Evolutionary conservation across 306 rosid genomes (phyloP).

Genomic region (Pyrus bretschneideri): DNA sequence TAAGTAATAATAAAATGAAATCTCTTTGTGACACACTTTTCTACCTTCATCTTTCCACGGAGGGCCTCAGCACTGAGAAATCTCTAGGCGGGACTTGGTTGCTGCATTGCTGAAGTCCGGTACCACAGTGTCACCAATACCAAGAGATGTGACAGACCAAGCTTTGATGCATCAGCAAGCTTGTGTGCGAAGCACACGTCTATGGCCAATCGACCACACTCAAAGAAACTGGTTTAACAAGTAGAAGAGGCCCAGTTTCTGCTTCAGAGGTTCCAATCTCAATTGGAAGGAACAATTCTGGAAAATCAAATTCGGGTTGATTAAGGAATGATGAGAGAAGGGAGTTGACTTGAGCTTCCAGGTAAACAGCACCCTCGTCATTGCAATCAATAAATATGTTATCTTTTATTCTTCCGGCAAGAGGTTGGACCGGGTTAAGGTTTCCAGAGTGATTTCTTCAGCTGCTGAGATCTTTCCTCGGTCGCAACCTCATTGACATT

Average conservation of each 20-base stretch:
- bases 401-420: slow-evolving; percentile 34
- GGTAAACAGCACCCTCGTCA: slow-evolving; percentile 15
- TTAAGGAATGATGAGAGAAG: slow-evolving; percentile 13
- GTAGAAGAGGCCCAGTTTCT: background rate
- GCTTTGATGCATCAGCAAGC: slow-evolving; percentile 27
- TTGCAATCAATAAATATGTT: slow-evolving; percentile 7
- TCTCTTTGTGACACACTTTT: slow-evolving; percentile 29
- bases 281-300: background rate
- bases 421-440: slow-evolving; percentile 33
- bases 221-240: slow-evolving; percentile 24
- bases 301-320: background rate
- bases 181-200: slow-evolving; percentile 29
- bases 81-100: slow-evolving; percentile 7
- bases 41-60: background rate
- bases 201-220: slow-evolving; percentile 41
- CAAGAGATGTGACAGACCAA: slow-evolving; percentile 23
- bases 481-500: background rate
- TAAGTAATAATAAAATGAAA: slow-evolving; percentile 4
- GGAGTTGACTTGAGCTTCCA: slow-evolving; percentile 9
- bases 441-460: slow-evolving; percentile 32
- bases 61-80: background rate
- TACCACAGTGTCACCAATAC: background rate
- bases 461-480: background rate
- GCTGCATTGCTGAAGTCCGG: slow-evolving; percentile 14
- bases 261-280: slow-evolving; percentile 4